Base-by-base conservation (phyloP, 306 rosid genomes). In the Quercus wislizeni region DNA sequence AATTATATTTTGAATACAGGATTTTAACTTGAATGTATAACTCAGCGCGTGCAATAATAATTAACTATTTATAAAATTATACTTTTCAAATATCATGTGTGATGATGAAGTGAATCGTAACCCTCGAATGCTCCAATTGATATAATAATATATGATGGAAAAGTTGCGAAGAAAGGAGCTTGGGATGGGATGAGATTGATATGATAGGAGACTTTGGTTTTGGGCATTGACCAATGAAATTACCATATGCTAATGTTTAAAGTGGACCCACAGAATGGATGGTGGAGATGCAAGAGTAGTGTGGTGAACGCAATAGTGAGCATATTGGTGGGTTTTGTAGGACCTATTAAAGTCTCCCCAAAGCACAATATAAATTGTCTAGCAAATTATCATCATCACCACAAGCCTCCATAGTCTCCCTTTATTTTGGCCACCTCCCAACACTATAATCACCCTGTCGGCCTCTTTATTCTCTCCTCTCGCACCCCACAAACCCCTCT, bases 381-480 rank as follows among this genome's bases (percentile, higher is more conserved):
- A 72, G 58, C 67, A 76, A 81, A 85, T 76, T 67, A 84, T 89
- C 81, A 92, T 92, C 46, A 74, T 68, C 76, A 80, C 79, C 90
- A 85, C 89, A 88, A 88, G 74, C 91, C 87, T 90, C 88, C 97
- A 87, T 81, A 55, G 75, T 51, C 85, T 12, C 83, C 88, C 97
- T 94, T 90, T 94, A 90, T 88, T 89, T 87, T 84, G 82, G 55
- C 83, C 81, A 68, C 63, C 83, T 73, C 78, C 90, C 78, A 86
- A 88, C 97, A 90, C 86, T 56, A 91, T 90, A 75, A 92, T 94
- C 93, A 88, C 91, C 83, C 77, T 91, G 98, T 91, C 95, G 89
- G 85, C 83, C 81, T 72, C 86, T 81, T 80, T 84, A 30, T 0
- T 11, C 23, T 18, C 67, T 55, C 74, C 49, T 74, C 49, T 20